These are phyloP conservation scores for Fomitiporia mediterranea DNA, from an alignment of 1,284 basidiomycete species.

Conservation along the genomic window DNA sequence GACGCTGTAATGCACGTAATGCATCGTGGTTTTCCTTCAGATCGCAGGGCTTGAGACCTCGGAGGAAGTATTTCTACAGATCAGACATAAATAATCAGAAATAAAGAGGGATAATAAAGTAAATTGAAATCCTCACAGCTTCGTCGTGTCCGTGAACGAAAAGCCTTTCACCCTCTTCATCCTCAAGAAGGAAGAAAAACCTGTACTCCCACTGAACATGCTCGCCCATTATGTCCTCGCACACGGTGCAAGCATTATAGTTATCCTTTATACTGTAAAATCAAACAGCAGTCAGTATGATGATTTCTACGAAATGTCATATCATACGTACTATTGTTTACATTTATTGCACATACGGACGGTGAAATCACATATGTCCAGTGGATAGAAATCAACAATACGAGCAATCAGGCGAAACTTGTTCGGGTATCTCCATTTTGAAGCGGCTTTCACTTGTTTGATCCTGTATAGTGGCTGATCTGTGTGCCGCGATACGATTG, in stretches of 20 bases:
- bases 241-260: conserved; percentile 43
- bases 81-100: background rate
- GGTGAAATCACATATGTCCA: conserved; percentile 42
- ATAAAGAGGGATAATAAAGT: background rate
- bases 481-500: conserved; percentile 8
- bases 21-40: conserved; percentile 7
- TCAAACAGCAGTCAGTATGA: conserved; percentile 3
- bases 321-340: conserved; percentile 36
- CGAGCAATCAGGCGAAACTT: conserved; percentile 46
- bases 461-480: conserved; percentile 30
- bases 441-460: conserved; percentile 37
- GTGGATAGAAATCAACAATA: conserved; percentile 52
- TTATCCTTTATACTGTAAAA: conserved; percentile 40
- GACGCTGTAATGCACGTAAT: background rate
- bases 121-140: conserved; percentile 14
- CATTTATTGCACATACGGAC: conserved; percentile 50
- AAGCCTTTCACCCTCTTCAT: conserved; percentile 39
- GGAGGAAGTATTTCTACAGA: conserved; percentile 15
- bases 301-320: background rate
- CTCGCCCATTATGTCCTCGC: conserved; percentile 47
- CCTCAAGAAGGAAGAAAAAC: conserved; percentile 46
- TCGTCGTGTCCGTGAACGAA: conserved; percentile 43
- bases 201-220: conserved; percentile 43
- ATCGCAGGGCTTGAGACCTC: conserved; percentile 14
- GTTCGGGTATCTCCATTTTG: conserved; percentile 31